Base-by-base conservation (phyloP, 2,329 filamentous ascomycete species). In the Colletotrichum gigasporum region DNA sequence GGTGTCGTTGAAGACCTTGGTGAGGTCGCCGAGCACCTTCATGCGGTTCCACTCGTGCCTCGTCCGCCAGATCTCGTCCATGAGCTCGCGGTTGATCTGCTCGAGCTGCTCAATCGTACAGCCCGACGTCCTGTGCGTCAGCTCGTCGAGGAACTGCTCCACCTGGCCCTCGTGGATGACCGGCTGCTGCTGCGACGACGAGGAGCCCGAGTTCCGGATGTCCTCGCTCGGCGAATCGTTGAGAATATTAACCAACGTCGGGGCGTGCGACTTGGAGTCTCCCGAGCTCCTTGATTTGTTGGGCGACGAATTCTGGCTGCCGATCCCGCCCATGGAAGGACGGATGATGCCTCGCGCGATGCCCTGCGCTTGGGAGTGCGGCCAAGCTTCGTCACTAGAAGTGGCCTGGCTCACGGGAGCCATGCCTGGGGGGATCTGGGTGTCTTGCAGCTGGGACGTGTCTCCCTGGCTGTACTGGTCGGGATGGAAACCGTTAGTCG, bases 91-190 rank as follows among this genome's bases (percentile, higher is more conserved):
- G 75, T 94, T 94, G 74, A 97, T 90, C 77, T 98, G 95, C 81
- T 98, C 95, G 18, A 99, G 82, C 76, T 99, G 95, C 79, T 99
- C 96, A 54, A 99, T 92, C 0, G 90, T 92, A 75, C 92, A 92
- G 1, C 92, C 93, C 18, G 87, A 90, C 2, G 92, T 95, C 44
- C 84, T 82, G 26, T 85, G 79, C 0, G 90, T 89, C 32, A 97
- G 80, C 35, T 87, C 82, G 0, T 82, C 75, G 60, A 93, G 83
- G 58, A 96, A 84, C 6, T 80, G 74, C 2, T 80, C 76, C 22
- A 93, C 80, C 28, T 85, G 81, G 0, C 72, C 72, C 11, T 85
- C 82, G 28, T 83, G 75, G 3, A 84, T 68, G 35, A 84, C 76
- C 18, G 82, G 80, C 63, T 81, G 82, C 11, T 64, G 66, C 52